Percentiles rank a stretch among this genome's conserved stretches.
Evolutionary conservation across 2,329 filamentous ascomycete genomes (phyloP).

Genomic region (Aspergillus sp.): DNA sequence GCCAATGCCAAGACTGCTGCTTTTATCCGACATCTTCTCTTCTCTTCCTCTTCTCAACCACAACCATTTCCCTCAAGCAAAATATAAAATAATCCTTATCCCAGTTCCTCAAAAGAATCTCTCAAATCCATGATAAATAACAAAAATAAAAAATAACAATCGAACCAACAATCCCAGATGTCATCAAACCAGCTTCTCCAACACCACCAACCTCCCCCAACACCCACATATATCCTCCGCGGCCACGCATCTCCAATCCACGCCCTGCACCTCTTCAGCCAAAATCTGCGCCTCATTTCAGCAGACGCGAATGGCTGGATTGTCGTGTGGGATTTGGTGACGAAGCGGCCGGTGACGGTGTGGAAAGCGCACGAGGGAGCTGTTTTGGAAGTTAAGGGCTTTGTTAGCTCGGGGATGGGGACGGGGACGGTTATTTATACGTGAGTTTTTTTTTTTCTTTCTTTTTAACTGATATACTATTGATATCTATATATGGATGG

Average conservation of each 20-base stretch:
- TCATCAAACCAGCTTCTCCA: slow-evolving; percentile 5
- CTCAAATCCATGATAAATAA: background rate
- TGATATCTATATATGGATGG: background rate
- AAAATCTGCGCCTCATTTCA: slow-evolving; percentile 73
- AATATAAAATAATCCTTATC: background rate
- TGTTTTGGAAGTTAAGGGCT: slow-evolving; percentile 69
- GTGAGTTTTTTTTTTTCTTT: slow-evolving; percentile 51
- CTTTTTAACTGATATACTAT: background rate
- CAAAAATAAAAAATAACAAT: background rate
- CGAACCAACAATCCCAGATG: background rate
- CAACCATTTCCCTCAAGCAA: background rate
- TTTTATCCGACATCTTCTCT: too few relatives aligned
- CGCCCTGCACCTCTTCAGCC: slow-evolving; percentile 64
- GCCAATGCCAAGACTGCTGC: background rate
- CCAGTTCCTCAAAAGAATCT: too few relatives aligned
- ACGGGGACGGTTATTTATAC: slow-evolving; percentile 67
- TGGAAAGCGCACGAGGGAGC: slow-evolving; percentile 81
- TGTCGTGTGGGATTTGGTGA: slow-evolving; percentile 77
- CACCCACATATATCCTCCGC: slow-evolving; percentile 68
- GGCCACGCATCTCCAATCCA: slow-evolving; percentile 82
- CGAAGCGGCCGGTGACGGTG: slow-evolving; percentile 73
- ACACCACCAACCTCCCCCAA: slow-evolving; percentile 41
- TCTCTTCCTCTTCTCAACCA: background rate
- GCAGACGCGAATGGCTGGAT: slow-evolving; percentile 90
- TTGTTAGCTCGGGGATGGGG: slow-evolving; percentile 35